Evolutionary conservation across 495 filamentous ascomycete species (phyloP).

Genomic region (Neurospora tetraspora): DNA sequence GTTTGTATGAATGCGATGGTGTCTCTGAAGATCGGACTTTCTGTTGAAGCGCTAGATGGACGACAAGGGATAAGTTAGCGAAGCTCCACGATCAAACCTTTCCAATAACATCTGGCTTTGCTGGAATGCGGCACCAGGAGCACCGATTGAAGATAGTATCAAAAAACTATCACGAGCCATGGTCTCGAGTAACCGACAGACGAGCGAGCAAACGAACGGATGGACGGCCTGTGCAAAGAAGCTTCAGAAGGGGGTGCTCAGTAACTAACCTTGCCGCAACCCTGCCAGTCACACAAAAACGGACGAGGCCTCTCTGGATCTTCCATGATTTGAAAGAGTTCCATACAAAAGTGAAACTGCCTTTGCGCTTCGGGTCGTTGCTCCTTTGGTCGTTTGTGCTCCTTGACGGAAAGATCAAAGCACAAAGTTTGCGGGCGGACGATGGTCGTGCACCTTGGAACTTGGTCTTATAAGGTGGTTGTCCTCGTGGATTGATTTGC

Average conservation of each 20-base stretch:
- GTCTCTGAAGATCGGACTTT: conserved; percentile 82
- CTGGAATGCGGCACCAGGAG: not conserved
- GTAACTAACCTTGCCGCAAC: conserved; percentile 40
- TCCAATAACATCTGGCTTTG: not conserved
- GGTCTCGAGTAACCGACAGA: not conserved
- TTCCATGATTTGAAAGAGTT: not conserved
- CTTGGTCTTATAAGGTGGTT: not conserved
- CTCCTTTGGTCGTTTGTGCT: not conserved
- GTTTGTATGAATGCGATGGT: conserved; percentile 86
- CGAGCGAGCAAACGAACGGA: not conserved
- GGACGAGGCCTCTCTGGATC: conserved; percentile 24
- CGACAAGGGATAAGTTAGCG: not conserved
- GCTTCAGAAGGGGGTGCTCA: not conserved
- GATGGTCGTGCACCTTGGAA: not conserved
- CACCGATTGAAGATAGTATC: not conserved
- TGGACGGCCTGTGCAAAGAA: not conserved
- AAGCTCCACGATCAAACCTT: not conserved
- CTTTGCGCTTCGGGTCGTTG: not conserved
- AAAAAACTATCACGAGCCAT: not conserved
- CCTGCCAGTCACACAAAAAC: conserved; percentile 43
- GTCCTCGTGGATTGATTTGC: not conserved
- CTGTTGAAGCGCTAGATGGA: conserved; percentile 70
- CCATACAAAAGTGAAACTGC: not conserved
- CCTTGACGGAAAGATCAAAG: not conserved
- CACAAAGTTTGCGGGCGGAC: not conserved